Conservation (phyloP, 768 basidiomycete species). For the Pholiota molesta region DNA sequence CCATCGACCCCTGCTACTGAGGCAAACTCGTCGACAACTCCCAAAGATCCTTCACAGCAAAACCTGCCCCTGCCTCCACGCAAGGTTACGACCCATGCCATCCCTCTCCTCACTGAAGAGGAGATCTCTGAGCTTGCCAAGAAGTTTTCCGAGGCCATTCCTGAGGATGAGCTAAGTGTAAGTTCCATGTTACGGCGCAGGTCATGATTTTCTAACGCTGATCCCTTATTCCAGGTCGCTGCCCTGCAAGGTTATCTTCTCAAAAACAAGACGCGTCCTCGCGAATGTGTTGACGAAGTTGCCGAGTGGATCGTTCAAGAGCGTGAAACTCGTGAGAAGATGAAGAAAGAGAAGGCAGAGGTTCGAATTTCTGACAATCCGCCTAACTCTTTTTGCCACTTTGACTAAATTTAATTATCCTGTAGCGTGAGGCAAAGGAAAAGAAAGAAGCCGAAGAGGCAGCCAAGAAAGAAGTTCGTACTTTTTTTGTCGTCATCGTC, state of each 20-base stretch:
- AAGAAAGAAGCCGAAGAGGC: constrained; percentile 75
- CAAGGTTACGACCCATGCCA: constrained; percentile 56
- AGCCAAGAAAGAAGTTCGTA: constrained; percentile 54
- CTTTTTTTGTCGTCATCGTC: not conserved
- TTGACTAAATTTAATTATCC: constrained; percentile 21
- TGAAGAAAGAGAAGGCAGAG: constrained; percentile 79
- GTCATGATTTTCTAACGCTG: constrained; percentile 3
- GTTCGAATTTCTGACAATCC: constrained; percentile 30
- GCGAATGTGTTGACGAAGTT: constrained; percentile 82
- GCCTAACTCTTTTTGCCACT: constrained; percentile 3
- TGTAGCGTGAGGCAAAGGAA: constrained; percentile 78
- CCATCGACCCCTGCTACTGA: constrained; percentile 32
- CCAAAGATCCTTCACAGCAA: constrained; percentile 58
- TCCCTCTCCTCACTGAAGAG: constrained; percentile 72
- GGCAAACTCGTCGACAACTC: constrained; percentile 22
- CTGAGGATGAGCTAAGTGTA: constrained; percentile 87
- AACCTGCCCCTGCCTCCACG: constrained; percentile 71
- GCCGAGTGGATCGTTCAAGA: constrained; percentile 78
- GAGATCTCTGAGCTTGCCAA: constrained; percentile 81
- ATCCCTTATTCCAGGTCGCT: constrained; percentile 58
- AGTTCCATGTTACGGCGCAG: constrained; percentile 25
- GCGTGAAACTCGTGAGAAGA: constrained; percentile 80
- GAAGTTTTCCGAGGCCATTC: constrained; percentile 80
- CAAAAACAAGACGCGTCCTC: constrained; percentile 89
- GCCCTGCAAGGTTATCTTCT: constrained; percentile 84